Percentiles rank a stretch among this genome's conserved stretches.
Conservation (phyloP, 2,329 filamentous ascomycete species). For the Ceratocystis ficicola region DNA sequence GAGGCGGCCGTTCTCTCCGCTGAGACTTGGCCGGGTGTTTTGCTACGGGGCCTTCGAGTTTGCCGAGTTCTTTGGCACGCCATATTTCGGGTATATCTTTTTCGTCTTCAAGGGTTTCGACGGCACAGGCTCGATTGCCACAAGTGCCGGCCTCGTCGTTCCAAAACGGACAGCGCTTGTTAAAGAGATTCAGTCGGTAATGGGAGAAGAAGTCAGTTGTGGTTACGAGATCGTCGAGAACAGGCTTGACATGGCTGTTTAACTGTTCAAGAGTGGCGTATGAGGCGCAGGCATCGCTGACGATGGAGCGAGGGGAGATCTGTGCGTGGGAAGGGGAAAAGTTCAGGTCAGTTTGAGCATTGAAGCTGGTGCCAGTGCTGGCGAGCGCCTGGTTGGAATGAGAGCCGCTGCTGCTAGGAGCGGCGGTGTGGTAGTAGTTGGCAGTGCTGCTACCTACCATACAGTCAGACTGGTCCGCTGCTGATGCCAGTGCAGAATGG, state of each 20-base stretch:
- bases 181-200: constrained; percentile 88
- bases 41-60: constrained; percentile 82
- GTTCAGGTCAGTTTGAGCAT: not conserved
- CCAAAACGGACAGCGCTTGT: constrained; percentile 95
- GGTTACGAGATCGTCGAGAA: constrained; percentile 66
- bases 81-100: constrained; percentile 85
- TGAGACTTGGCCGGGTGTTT: constrained; percentile 68
- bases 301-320: constrained; percentile 80
- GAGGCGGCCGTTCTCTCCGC: constrained; percentile 52
- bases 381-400: not conserved
- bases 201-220: constrained; percentile 97
- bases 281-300: constrained; percentile 87
- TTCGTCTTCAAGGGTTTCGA: constrained; percentile 89
- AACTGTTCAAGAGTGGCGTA: constrained; percentile 80
- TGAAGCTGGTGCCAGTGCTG: constrained; percentile 19
- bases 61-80: constrained; percentile 83
- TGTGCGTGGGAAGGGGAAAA: constrained; percentile 32
- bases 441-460: constrained; percentile 21
- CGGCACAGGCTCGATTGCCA: constrained; percentile 91
- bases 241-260: constrained; percentile 64
- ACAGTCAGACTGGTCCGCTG: constrained; percentile 2
- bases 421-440: constrained; percentile 18
- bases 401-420: not conserved
- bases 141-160: constrained; percentile 86
- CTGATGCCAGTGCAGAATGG: constrained; percentile 1